A percentile compares a stretch with the other conserved stretches of the same genome.
phyloP scores from a whole-genome alignment of 495 filamentous ascomycete species.

The Penicillium canescens region DNA sequence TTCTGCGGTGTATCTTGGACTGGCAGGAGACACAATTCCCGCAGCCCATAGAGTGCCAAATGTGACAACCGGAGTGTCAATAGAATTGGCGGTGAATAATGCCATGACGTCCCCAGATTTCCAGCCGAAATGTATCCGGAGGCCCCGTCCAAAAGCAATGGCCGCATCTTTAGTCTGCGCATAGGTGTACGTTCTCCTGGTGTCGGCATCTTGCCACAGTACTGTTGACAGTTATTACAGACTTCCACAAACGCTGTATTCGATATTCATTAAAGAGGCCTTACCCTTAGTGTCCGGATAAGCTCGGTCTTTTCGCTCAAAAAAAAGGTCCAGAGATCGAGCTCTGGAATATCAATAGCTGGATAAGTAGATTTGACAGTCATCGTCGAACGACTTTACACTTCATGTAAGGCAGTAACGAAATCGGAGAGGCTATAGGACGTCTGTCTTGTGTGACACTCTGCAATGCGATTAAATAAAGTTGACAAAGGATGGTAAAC shows the following conservation, averaged over 20 bases:
- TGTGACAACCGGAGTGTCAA: constrained; percentile 69
- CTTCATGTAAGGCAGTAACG: too few relatives aligned
- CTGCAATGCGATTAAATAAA: too few relatives aligned
- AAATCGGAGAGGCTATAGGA: too few relatives aligned
- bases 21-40: constrained; percentile 79
- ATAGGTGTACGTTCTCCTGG: constrained; percentile 72
- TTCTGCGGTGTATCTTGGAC: constrained; percentile 81
- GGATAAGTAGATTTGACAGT: constrained; percentile 43
- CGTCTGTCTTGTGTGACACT: too few relatives aligned
- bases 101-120: constrained; percentile 75
- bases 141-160: constrained; percentile 74
- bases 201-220: constrained; percentile 77
- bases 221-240: constrained; percentile 53
- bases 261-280: constrained; percentile 4
- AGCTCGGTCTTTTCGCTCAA: constrained; percentile 68
- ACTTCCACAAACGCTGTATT: neutral
- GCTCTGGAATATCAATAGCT: constrained; percentile 37
- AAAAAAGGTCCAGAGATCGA: constrained; percentile 78
- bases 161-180: constrained; percentile 63
- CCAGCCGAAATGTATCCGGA: constrained; percentile 72
- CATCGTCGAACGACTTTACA: too few relatives aligned
- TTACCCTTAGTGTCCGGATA: constrained; percentile 60
- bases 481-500: too few relatives aligned
- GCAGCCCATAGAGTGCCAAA: constrained; percentile 86
- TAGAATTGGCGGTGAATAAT: constrained; percentile 70